Evolutionary conservation across 345 rosid species (phyloP), one percentile per base, ranked within the genome.

Genomic region (Gossypium ekmanianum): DNA sequence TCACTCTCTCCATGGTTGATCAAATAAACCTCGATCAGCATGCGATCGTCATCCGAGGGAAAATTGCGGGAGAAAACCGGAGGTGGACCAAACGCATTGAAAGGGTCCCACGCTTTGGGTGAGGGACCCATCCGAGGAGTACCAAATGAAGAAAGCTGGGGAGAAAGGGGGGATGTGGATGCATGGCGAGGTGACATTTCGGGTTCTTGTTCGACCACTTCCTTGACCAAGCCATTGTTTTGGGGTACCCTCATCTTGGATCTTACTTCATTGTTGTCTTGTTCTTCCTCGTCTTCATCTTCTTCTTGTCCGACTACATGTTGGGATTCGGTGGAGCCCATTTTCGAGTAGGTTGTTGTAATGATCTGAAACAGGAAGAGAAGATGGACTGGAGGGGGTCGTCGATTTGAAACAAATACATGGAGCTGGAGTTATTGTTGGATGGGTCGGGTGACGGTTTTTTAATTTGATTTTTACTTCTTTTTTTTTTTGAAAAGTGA

Each of bases 81-180:
- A 61, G 92, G 91, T 1, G 94, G 97, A 8, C 91, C 76, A 26
- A 94, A 87, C 73, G 89, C 98, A 72, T 94, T 92, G 80, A 89
- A 94, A 17, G 98, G 97, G 78, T 94, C 98, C 97, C 94, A 94
- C 5, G 89, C 97, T 76, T 91, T 92, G 81, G 89, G 89, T 0
- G 97, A 89, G 0, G 98, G 97, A 0, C 95, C 97, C 73, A 92
- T 82, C 61, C 97, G 84, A 6, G 96, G 97, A 47, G 98, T 94
- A 11, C 96, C 98, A 34, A 34, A 34, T 34, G 41, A 5, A 34
- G 41, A 34, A 34, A 34, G 82, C 87, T 94, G 98, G 6, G 98
- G 97, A 2, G 95, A 92, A 29, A 94, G 88, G 7, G 98, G 98
- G 17, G 98, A 89, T 18, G 97, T 95, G 11, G 95, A 93, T 41